Base-by-base conservation (phyloP, 225 moss, liverwort and hornwort species). In the Polytrichum commune region DNA sequence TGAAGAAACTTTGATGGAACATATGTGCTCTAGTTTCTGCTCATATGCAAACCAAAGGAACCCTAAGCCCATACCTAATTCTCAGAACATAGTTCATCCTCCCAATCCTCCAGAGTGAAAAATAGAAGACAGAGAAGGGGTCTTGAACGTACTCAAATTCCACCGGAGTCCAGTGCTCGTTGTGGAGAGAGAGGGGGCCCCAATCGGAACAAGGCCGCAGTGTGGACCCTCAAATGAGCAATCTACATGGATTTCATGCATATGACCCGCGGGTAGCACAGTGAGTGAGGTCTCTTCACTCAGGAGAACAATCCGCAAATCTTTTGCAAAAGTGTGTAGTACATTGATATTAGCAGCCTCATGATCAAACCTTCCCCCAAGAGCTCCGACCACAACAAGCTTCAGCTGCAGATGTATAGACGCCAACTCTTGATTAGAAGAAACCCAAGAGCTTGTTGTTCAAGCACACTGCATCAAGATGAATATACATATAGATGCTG, bases 341-440 rank as follows among this genome's bases (percentile, higher is more conserved):
- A 87, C 82, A 69, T 90, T 90, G 66, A 90, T 90, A 66, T 90
- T 82, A 57, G 76, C 84, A 66, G 80, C 76, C 71, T 86, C 82
- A 28, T 90, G 90, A 78, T 90, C 90, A 75, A 90, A 90, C 72
- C 90, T 80, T 16, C 90, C 90, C 32, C 84, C 90, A 27, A 90
- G 80, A 29, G 82, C 90, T 73, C 90, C 90, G 4, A 83, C 74
- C 73, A 87, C 80, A 28, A 90, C 76, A 60, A 90, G 67, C 82
- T 84, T 86, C 63, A 86, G 55, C 82, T 83, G 80, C 55, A 62
- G 3, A 70, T n/a, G 54, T 58, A 6, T 58, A 20, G 23, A 22
- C 16, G 46, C 46, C 46, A 13, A 13, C 13, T 46, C 46, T 13
- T 46, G 46, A 46, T 46, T 16, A 46, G 46, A 46, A 46, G 46